These are phyloP conservation scores for Solioccasus polychromus DNA, from an alignment of 768 basidiomycete genomes.

Conservation along the genomic window DNA sequence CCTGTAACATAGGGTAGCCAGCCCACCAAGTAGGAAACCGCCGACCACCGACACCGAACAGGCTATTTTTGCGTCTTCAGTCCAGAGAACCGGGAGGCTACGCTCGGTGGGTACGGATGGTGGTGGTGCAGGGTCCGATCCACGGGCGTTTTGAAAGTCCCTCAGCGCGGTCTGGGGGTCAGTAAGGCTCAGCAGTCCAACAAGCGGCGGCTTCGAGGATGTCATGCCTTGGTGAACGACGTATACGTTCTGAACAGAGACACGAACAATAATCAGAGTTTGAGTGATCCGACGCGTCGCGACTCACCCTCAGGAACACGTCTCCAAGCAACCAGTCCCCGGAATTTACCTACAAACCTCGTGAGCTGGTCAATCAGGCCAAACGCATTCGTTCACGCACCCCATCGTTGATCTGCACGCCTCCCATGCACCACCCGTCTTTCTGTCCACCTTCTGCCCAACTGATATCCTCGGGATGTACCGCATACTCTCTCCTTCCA, in stretches of 20 bases:
- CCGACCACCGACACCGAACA: conserved; percentile 26
- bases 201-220: conserved; percentile 35
- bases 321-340: conserved; percentile 66
- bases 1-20: conserved; percentile 22
- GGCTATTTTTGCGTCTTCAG: conserved; percentile 14
- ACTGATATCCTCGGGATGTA: conserved; percentile 52
- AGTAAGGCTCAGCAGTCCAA: conserved; percentile 48
- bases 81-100: conserved; percentile 12
- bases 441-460: conserved; percentile 42
- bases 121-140: conserved; percentile 37
- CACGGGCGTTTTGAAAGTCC: conserved; percentile 42
- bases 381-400: conserved; percentile 29
- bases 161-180: conserved; percentile 34
- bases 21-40: conserved; percentile 37
- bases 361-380: background rate
- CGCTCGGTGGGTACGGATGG: conserved; percentile 11
- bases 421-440: conserved; percentile 54
- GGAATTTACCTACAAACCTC: conserved; percentile 39
- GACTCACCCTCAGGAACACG: conserved; percentile 49
- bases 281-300: background rate
- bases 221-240: conserved; percentile 45
- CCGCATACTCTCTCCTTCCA: conserved; percentile 34
- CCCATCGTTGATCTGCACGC: conserved; percentile 51
- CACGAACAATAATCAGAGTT: conserved; percentile 4
- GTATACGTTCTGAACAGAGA: conserved; percentile 50